Base-by-base conservation (phyloP, 805 yeast genomes). In the Wickerhamomyces strasburgensis region DNA sequence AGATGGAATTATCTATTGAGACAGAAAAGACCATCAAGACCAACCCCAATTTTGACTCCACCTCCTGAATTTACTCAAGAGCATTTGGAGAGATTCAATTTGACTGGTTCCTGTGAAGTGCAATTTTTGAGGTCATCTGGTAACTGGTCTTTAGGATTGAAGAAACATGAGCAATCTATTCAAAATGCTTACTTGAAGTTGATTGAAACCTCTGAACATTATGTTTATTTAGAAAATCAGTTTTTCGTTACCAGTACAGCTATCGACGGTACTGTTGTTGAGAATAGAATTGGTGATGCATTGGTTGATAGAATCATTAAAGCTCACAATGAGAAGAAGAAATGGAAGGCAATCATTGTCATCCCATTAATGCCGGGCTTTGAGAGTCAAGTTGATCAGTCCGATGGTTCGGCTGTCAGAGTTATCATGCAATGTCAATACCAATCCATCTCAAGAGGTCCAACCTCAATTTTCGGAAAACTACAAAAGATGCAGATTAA, bases 291-390 rank as follows among this genome's bases (percentile, higher is more conserved):
- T 47, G 98, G 96, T 28, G 96, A 90, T 68, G 99, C 99, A 0
- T 68, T 93, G 31, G 98, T 93, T n/a, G 98, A 93, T 58, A 72
- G 99, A 52, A 89, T 90, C 38, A 83, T 89, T 24, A 72, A 88
- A 32, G 98, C 98, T 0, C 84, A 85, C 54, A 73, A 75, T 42
- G 84, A 80, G 42, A 76, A 78, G 5, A 82, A 77, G 37, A 60
- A 67, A 9, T 93, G 99, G 99, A 80, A 80, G 44, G 98, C 98
- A 1, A 75, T 87, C 18, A 82, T 93, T 43, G 72, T 93, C 9
- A 87, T 93, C 44, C 99, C 99, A 3, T 68, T 93, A 47, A 87
- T 93, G 93, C 99, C 99, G 2, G 99, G 98, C 0, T 93, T 94
- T 58, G 93, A 84, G 53, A 80, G 95, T 19, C 84, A 87, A 47